phyloP scores from a whole-genome alignment of 257 asterid species.

The Scutellaria minor region DNA sequence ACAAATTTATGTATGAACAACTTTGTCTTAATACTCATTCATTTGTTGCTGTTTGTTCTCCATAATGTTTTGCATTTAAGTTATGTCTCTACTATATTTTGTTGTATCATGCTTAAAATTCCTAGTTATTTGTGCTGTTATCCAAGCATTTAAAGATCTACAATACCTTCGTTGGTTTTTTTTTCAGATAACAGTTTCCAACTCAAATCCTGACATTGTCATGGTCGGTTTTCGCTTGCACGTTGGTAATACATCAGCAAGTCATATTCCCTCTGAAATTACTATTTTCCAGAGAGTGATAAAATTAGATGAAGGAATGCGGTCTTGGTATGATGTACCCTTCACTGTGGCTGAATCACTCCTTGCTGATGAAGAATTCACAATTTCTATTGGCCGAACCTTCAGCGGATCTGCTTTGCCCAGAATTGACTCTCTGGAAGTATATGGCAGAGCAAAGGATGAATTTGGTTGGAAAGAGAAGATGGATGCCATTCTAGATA shows the following conservation, averaged over 20 bases:
- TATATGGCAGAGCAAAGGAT: conserved; percentile 97
- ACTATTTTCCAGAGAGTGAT: conserved; percentile 82
- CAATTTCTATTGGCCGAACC: conserved; percentile 81
- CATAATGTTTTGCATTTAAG: neutral
- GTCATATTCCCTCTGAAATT: conserved; percentile 91
- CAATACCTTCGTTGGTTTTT: conserved; percentile 25
- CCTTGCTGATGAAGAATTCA: conserved; percentile 93
- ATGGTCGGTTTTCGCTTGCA: conserved; percentile 97
- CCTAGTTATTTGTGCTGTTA: conserved; percentile 17
- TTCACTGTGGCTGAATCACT: conserved; percentile 98
- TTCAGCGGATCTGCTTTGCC: conserved; percentile 82
- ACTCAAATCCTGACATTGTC: conserved; percentile 96
- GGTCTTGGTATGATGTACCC: conserved; percentile 99
- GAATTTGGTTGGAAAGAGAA: conserved; percentile 99
- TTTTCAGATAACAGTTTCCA: conserved; percentile 77
- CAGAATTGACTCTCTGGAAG: conserved; percentile 91
- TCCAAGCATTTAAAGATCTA: conserved; percentile 30
- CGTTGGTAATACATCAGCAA: conserved; percentile 87
- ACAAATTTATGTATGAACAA: neutral
- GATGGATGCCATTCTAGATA: conserved; percentile 94
- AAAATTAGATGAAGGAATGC: conserved; percentile 94
- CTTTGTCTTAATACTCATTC: neutral
- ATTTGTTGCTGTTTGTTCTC: neutral
- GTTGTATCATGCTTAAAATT: conserved; percentile 13
- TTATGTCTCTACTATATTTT: conserved; percentile 7